These are phyloP conservation scores for Beauveria caledonica DNA, from an alignment of 2,329 filamentous ascomycete genomes.

Conservation along the genomic window DNA sequence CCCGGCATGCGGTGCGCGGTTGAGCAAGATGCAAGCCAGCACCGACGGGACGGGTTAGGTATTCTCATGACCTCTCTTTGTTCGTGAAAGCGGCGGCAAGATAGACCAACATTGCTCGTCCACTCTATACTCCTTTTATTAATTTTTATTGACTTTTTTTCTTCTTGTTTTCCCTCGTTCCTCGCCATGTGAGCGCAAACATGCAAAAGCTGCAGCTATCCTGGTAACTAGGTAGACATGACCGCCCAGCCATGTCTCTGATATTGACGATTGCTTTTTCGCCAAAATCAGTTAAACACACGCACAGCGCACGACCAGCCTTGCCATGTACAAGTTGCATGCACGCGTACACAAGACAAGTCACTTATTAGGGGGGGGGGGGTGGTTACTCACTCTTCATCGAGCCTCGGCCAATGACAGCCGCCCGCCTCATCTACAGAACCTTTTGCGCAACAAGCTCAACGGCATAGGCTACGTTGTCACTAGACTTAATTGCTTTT, in stretches of 20 bases:
- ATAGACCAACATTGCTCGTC: too few species aligned
- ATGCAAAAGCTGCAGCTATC: neutral
- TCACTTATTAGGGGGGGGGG: too few species aligned
- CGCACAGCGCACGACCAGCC: neutral
- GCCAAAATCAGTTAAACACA: too few species aligned
- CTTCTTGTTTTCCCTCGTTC: too few species aligned
- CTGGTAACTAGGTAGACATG: neutral
- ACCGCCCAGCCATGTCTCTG: too few species aligned
- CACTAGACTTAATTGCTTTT: slow-evolving; percentile 5
- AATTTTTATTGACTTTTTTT: neutral
- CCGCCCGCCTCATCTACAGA: neutral
- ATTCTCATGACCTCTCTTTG: too few species aligned
- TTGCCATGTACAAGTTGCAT: neutral
- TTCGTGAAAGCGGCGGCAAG: too few species aligned
- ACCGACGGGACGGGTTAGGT: neutral
- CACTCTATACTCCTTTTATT: neutral
- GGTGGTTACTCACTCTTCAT: too few species aligned
- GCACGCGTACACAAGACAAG: neutral
- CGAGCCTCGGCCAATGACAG: neutral
- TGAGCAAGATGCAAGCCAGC: neutral
- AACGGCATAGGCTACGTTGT: neutral
- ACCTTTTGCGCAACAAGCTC: neutral
- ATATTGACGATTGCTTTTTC: too few species aligned
- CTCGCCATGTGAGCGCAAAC: neutral
- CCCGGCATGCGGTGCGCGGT: neutral